Evolutionary conservation across 83 land plant species (phyloP).

Genomic region (Thuja plicata): DNA sequence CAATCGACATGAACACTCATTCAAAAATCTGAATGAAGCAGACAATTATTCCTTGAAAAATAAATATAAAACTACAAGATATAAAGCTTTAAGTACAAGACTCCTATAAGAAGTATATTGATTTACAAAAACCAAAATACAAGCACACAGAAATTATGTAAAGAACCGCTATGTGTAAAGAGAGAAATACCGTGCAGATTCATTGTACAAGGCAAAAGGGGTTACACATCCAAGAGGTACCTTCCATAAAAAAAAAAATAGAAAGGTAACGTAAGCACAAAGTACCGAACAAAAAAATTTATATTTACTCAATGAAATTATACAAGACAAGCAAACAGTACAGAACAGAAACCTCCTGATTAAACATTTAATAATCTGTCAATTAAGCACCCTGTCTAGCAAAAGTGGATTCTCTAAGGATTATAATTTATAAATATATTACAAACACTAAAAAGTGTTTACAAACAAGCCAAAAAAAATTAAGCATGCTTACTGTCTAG

Average conservation of each 20-base stretch:
- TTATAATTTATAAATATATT: conserved; percentile 1
- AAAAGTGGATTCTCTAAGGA: background rate
- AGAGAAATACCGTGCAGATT: conserved; percentile 68
- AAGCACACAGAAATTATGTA: background rate
- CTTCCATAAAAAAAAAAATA: conserved; percentile 25
- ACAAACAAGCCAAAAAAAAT: background rate
- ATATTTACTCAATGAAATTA: background rate
- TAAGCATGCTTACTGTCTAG: background rate
- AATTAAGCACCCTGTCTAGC: background rate
- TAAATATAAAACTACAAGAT: background rate
- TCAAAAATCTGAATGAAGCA: background rate
- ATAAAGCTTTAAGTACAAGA: background rate
- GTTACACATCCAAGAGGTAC: conserved; percentile 86
- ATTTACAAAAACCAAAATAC: background rate
- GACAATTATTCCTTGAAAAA: background rate
- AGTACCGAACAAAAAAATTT: background rate
- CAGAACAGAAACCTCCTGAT: background rate
- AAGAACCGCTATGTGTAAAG: background rate
- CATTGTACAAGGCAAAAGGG: conserved; percentile 86
- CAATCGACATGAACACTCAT: background rate
- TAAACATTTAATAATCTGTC: background rate
- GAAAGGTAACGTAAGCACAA: background rate
- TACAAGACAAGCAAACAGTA: background rate
- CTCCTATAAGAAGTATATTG: background rate
- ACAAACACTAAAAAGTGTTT: background rate